Conservation (phyloP, 2,329 filamentous ascomycete genomes). For the Trichoderma sp. region DNA sequence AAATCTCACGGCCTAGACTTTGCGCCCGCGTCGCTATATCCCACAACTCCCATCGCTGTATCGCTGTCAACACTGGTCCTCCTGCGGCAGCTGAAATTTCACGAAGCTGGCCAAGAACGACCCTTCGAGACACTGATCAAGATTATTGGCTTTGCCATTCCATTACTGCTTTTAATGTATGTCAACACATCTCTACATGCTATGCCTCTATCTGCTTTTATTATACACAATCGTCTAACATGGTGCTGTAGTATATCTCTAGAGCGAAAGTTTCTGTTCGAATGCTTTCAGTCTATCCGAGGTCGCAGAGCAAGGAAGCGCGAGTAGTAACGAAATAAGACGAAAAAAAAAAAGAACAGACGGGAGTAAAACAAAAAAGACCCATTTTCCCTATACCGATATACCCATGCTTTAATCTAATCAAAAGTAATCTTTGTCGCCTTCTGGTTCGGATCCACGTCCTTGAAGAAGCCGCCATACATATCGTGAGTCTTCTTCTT, state of each 20-base stretch:
- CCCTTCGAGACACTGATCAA: slow-evolving; percentile 46
- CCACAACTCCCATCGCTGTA: slow-evolving; percentile 32
- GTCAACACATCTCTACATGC: slow-evolving; percentile 40
- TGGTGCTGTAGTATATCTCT: slow-evolving; percentile 48
- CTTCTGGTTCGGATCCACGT: slow-evolving; percentile 79
- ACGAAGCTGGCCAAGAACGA: slow-evolving; percentile 30
- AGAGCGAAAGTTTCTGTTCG: slow-evolving; percentile 56
- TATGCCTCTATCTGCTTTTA: slow-evolving; percentile 31
- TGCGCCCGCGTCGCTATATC: slow-evolving; percentile 34
- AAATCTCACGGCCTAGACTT: slow-evolving; percentile 42
- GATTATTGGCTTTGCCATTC: slow-evolving; percentile 51
- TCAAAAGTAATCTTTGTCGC: slow-evolving; percentile 94
- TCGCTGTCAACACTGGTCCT: slow-evolving; percentile 35
- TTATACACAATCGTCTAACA: slow-evolving; percentile 29
- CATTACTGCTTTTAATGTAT: slow-evolving; percentile 61
- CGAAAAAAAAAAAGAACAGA: background rate
- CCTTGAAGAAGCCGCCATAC: slow-evolving; percentile 95
- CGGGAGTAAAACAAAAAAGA: slow-evolving; percentile 16
- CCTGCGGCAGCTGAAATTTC: slow-evolving; percentile 34
- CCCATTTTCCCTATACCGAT: slow-evolving; percentile 5
- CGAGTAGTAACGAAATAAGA: slow-evolving; percentile 31
- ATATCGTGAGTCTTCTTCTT: slow-evolving; percentile 98
- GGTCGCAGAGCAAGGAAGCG: slow-evolving; percentile 37
- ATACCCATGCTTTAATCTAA: slow-evolving; percentile 34
- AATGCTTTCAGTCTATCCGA: slow-evolving; percentile 51